Evolutionary conservation across 2,329 filamentous ascomycete genomes (phyloP), one percentile per base, ranked within the genome.

Genomic region (Beauveria varroae): DNA sequence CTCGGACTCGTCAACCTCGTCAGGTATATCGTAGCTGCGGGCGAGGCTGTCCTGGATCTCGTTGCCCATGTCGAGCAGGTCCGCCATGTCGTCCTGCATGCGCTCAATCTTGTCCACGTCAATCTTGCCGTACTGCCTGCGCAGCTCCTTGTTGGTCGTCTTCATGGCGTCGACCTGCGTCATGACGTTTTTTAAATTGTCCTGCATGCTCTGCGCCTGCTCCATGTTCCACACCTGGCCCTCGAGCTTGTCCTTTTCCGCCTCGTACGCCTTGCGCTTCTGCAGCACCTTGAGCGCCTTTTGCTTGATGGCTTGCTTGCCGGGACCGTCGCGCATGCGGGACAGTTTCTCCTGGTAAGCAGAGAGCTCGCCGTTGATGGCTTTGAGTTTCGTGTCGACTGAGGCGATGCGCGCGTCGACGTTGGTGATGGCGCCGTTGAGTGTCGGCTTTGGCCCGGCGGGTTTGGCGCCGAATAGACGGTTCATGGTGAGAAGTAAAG

Each of bases 221-320:
- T 98, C 93, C 93, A 99, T 97, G 78, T 98, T 98, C 93, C 93
- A 98, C 24, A 91, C 91, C 77, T 99, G 95, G 66, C 88, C 84
- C 76, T 96, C 90, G 59, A 98, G 86, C 77, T 98, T 93, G 70
- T 97, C 92, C 66, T 93, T 91, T 76, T 97, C 92, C 3, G 85
- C 82, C 77, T 99, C 95, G 85, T 96, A 96, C 76, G 93, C 88
- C 73, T 96, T 96, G 68, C 93, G 89, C 63, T 92, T 89, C 77
- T 96, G 91, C 2, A 98, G 87, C 12, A 98, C 87, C 70, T 96
- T 96, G 69, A 96, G 87, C 2, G 93, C 93, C 72, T 97, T 97
- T 71, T 96, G 88, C 73, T 95, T 96, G 69, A 99, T 86, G 34
- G 93, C 93, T 16, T 85, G 88, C 75, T 98, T 97, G 67, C 93